Conservation (phyloP, 345 rosid species). For the Populus tremula region DNA sequence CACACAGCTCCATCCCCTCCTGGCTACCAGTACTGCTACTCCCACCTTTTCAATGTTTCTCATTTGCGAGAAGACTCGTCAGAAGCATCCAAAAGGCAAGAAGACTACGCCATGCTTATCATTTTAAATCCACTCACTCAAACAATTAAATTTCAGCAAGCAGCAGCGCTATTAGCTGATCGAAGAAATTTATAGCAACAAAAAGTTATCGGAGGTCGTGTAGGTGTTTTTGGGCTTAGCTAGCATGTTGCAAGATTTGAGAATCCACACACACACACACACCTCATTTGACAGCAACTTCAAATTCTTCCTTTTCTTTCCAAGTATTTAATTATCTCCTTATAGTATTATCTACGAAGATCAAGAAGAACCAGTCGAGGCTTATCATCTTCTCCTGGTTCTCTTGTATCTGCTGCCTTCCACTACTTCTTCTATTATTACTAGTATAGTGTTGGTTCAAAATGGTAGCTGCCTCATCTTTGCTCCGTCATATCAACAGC, state of each 20-base stretch:
- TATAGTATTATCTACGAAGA: slow-evolving; percentile 7
- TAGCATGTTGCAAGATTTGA: not conserved
- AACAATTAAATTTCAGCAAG: not conserved
- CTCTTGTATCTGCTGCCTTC: no score
- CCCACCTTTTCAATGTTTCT: not conserved
- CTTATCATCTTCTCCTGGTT: not conserved
- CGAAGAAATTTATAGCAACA: not conserved
- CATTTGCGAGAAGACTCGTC: slow-evolving; percentile 12
- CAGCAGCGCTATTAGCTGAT: not conserved
- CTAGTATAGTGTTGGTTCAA: not conserved
- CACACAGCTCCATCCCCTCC: not conserved
- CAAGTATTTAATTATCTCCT: not conserved
- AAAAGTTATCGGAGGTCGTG: slow-evolving; percentile 41
- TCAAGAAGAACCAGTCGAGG: not conserved
- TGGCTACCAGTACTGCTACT: not conserved
- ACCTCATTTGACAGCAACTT: no score
- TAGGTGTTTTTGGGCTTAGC: not conserved
- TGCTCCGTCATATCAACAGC: not conserved
- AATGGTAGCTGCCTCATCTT: slow-evolving; percentile 12
- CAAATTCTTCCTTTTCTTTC: no score
- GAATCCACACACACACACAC: not conserved
- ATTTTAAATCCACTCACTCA: not conserved
- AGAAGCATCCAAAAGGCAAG: slow-evolving; percentile 29
- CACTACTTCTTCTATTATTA: not conserved
- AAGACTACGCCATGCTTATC: slow-evolving; percentile 7